Conservation (phyloP, 2,329 filamentous ascomycete species). For the Pyrenophora seminiperda region DNA sequence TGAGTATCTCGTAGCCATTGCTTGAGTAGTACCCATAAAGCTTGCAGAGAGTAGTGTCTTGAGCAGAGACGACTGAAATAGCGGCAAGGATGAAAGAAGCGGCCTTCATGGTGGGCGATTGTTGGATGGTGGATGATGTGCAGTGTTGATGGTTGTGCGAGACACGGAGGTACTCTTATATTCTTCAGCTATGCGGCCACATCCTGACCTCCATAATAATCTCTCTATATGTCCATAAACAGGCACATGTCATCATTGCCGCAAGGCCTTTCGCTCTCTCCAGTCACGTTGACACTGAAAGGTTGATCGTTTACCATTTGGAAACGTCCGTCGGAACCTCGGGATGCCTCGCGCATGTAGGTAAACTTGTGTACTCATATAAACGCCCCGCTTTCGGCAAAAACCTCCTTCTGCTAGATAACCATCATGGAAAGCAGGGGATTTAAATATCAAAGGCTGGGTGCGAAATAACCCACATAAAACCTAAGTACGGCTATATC, state of each 20-base stretch:
- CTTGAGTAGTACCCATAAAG: conserved; percentile 27
- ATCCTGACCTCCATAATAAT: too few relatives aligned
- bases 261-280: too few relatives aligned
- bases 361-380: too few relatives aligned
- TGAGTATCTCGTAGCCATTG: conserved; percentile 32
- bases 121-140: neutral
- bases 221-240: too few relatives aligned
- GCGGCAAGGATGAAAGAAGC: conserved; percentile 9
- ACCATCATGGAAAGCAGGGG: too few relatives aligned
- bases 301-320: neutral
- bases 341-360: neutral
- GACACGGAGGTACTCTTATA: conserved; percentile 5
- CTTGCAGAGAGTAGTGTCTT: conserved; percentile 20
- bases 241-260: neutral
- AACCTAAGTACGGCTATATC: neutral
- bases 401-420: too few relatives aligned
- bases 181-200: too few relatives aligned
- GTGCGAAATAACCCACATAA: conserved; percentile 2
- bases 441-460: conserved; percentile 1
- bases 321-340: neutral
- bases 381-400: too few relatives aligned
- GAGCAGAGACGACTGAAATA: conserved; percentile 5
- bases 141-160: neutral
- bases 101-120: conserved; percentile 10
- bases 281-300: neutral